Base-by-base conservation (phyloP, 371 early-diverging fungal species). In the Haplosporangium sp. region DNA sequence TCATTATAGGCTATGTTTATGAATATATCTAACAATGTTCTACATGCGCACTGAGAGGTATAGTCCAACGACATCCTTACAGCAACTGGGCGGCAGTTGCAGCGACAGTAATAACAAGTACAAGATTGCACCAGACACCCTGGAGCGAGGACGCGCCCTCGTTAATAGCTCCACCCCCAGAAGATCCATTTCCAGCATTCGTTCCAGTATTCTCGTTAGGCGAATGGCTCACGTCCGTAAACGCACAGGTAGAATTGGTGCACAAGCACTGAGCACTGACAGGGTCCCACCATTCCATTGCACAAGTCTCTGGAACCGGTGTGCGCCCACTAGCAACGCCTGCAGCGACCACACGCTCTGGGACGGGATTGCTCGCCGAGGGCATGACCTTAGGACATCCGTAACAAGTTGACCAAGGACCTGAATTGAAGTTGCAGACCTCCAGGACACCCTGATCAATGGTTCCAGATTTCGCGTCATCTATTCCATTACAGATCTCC, bases 241-340 rank as follows among this genome's bases (percentile, higher is more conserved):
- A 81, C 6, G 67, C 67, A 59, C 81, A 81, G 55, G 60, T 62
- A 6, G 63, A 50, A 50, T 51, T 62, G 18, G 65, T 62, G 55
- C 81, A 81, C 45, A 81, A 53, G 29, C 81, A 81, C 45, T 70
- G 65, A 21, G 60, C 54, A 9, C 23, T 68, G 42, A 74, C 82
- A 59, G 92, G 91, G 58, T 92, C 91, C 91, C 91, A 92, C 88
- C 88, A 91, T 50, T 90, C 74, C 62, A 87, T 86, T 58, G 89
- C 91, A 74, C 92, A 92, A 51, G 82, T 87, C 58, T 82, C 84
- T 41, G 91, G 90, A 11, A 92, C 82, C 16, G 84, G 74, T 23
- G 83, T 84, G 57, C 91, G 88, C 0, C 71, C 80, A 1, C 73
- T 76, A 43, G 84, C 61, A 38, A 80, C 80, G 38, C 76, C 84